Percentiles rank a stretch among this genome's conserved stretches.
Conservation (phyloP, 257 asterid genomes). For the Solanum etuberosum region DNA sequence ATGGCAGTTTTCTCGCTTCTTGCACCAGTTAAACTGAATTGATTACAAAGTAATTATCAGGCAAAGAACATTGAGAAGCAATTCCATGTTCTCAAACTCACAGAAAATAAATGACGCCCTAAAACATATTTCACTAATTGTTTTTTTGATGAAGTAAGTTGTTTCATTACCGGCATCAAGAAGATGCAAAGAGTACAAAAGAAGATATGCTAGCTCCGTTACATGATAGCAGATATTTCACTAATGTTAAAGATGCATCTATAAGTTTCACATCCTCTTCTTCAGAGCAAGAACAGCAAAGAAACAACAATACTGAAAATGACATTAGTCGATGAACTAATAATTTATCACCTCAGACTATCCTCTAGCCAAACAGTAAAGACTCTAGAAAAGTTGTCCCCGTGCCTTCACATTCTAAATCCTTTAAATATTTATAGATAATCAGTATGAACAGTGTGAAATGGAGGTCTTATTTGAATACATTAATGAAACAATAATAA, state of each 20-base stretch:
- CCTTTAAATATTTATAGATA: neutral
- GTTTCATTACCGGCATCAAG: too few species aligned
- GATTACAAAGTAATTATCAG: neutral
- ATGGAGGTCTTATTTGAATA: neutral
- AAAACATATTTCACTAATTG: neutral
- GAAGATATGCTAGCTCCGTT: too few species aligned
- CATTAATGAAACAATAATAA: neutral
- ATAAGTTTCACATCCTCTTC: neutral
- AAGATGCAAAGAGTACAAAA: too few species aligned
- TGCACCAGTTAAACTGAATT: neutral
- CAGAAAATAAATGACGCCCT: neutral
- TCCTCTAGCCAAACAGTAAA: neutral
- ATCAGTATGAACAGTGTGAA: neutral
- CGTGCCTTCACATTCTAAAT: neutral
- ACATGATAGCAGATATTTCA: too few species aligned
- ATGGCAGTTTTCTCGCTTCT: neutral
- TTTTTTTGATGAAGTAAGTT: too few species aligned
- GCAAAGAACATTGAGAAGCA: neutral
- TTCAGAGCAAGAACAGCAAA: neutral
- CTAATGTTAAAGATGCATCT: neutral
- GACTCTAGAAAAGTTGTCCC: neutral
- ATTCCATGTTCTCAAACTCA: neutral
- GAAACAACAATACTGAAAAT: neutral
- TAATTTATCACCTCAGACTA: neutral
- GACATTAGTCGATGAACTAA: neutral